A percentile compares a stretch with the other conserved stretches of the same genome.
phyloP scores from a whole-genome alignment of 768 basidiomycete species.

The Leucocoprinus birnbaumii region DNA sequence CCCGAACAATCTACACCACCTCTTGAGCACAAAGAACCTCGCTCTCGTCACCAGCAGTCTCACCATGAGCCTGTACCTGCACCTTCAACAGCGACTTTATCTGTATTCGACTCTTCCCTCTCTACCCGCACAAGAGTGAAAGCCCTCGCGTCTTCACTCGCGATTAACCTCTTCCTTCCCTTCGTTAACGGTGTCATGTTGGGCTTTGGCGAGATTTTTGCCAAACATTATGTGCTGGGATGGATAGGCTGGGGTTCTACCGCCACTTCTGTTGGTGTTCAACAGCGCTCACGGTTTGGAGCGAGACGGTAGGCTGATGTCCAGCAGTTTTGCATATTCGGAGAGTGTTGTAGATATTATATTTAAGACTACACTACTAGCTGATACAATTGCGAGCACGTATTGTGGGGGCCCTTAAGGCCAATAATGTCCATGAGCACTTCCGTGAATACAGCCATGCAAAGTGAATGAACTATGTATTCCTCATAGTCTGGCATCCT shows the following conservation, averaged over 20 bases:
- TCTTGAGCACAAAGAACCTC: conserved; percentile 23
- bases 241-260: conserved; percentile 50
- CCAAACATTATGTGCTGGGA: conserved; percentile 65
- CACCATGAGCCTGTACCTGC: conserved; percentile 13
- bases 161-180: conserved; percentile 82
- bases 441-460: neutral
- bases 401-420: neutral
- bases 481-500: conserved; percentile 56
- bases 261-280: conserved; percentile 31
- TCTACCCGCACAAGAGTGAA: conserved; percentile 64
- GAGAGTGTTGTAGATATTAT: neutral
- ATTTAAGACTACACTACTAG: conserved; percentile 3
- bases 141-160: conserved; percentile 69
- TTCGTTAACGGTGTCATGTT: conserved; percentile 96
- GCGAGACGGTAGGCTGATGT: neutral
- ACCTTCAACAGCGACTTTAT: conserved; percentile 53
- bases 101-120: conserved; percentile 68
- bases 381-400: neutral
- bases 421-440: neutral
- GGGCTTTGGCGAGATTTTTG: conserved; percentile 94
- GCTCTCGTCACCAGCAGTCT: neutral
- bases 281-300: conserved; percentile 1
- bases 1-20: conserved; percentile 60
- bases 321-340: neutral
- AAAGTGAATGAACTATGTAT: no score